These are phyloP conservation scores for Kandelia obovata DNA, from an alignment of 345 rosid species.

Conservation along the genomic window DNA sequence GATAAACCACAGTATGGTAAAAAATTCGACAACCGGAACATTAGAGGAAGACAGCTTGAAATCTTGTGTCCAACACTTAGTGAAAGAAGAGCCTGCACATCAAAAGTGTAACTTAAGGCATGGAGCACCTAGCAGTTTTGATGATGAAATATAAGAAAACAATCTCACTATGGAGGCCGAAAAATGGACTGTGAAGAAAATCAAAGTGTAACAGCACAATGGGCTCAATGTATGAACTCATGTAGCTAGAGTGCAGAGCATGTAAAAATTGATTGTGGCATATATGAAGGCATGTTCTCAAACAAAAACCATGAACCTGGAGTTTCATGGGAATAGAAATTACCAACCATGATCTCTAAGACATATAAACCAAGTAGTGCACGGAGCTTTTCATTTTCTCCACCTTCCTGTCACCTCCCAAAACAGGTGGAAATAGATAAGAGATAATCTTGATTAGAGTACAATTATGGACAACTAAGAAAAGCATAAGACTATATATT, in stretches of 20 bases:
- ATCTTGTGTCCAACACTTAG: slow-evolving; percentile 36
- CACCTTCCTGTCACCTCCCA: slow-evolving; percentile 47
- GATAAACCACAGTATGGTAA: slow-evolving; percentile 58
- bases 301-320: slow-evolving; percentile 2
- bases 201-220: background rate
- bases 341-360: slow-evolving; percentile 66
- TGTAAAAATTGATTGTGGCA: background rate
- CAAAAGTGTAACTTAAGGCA: slow-evolving; percentile 25
- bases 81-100: slow-evolving; percentile 64
- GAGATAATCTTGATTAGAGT: slow-evolving; percentile 4
- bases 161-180: background rate
- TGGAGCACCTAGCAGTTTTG: background rate
- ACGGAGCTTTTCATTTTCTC: slow-evolving; percentile 46
- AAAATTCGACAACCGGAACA: slow-evolving; percentile 42
- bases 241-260: background rate
- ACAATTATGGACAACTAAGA: slow-evolving; percentile 6
- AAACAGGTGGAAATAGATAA: background rate
- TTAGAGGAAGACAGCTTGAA: slow-evolving; percentile 38
- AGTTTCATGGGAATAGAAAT: slow-evolving; percentile 18
- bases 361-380: slow-evolving; percentile 71
- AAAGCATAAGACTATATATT: slow-evolving; percentile 12
- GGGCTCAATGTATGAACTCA: background rate
- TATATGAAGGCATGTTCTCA: background rate
- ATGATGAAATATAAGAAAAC: background rate
- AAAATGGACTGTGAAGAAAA: background rate